phyloP scores from a whole-genome alignment of 441 rosid genomes.

The Erysimum cheiri region DNA sequence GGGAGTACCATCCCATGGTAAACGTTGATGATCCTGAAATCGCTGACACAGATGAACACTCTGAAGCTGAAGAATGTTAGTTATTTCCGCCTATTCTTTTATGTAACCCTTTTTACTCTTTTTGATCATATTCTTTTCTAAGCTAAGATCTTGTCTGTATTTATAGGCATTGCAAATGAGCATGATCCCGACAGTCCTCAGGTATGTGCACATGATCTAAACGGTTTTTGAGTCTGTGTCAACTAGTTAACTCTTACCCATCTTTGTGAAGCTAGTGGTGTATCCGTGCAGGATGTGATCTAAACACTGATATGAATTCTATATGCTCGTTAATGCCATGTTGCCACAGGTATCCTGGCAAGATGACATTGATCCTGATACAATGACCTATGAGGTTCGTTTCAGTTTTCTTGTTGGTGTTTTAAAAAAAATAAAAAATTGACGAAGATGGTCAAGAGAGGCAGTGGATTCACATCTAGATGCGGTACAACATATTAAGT shows the following conservation, averaged over 20 bases:
- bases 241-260: slow-evolving; percentile 25
- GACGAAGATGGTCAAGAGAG: slow-evolving; percentile 10
- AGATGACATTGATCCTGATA: slow-evolving; percentile 67
- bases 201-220: slow-evolving; percentile 47
- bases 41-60: slow-evolving; percentile 47
- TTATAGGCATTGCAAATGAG: slow-evolving; percentile 63
- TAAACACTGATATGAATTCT: slow-evolving; percentile 43
- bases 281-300: slow-evolving; percentile 38
- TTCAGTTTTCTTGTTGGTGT: slow-evolving; percentile 1
- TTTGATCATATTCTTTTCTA: slow-evolving; percentile 12
- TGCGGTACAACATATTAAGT: slow-evolving; percentile 26
- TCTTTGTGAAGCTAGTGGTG: slow-evolving; percentile 35
- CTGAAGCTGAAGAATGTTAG: slow-evolving; percentile 72
- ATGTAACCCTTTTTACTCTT: background rate
- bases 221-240: slow-evolving; percentile 14
- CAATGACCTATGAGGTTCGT: slow-evolving; percentile 77
- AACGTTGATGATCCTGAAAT: slow-evolving; percentile 52
- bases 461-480: slow-evolving; percentile 18
- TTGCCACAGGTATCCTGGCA: slow-evolving; percentile 71
- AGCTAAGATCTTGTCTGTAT: slow-evolving; percentile 32
- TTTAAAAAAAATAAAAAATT: background rate
- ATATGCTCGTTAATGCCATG: slow-evolving; percentile 40
- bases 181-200: slow-evolving; percentile 60
- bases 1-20: slow-evolving; percentile 62
- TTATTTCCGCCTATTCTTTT: slow-evolving; percentile 27